A percentile compares a stretch with the other conserved stretches of the same genome.
Conservation (phyloP, 2,329 filamentous ascomycete genomes). For the Hysterium pulicare region DNA sequence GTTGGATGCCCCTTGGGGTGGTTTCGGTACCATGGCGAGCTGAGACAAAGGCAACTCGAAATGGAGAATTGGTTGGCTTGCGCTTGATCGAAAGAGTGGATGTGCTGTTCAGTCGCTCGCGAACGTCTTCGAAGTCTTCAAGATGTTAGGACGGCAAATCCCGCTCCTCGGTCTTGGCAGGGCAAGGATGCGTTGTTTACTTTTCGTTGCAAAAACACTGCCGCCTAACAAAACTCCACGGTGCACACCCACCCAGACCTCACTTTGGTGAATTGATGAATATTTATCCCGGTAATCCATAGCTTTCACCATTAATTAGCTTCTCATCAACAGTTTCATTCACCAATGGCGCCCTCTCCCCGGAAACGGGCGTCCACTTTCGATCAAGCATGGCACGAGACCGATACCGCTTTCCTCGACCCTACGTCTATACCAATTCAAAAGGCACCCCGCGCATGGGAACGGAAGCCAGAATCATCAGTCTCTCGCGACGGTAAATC, state of each 20-base stretch:
- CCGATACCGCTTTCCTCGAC: slow-evolving; percentile 40
- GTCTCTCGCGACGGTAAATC: slow-evolving; percentile 33
- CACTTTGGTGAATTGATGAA: not conserved
- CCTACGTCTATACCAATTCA: slow-evolving; percentile 40
- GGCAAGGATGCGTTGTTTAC: slow-evolving; percentile 2
- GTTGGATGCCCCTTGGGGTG: slow-evolving; percentile 19
- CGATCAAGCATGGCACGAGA: slow-evolving; percentile 39
- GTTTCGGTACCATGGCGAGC: slow-evolving; percentile 35
- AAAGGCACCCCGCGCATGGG: slow-evolving; percentile 48
- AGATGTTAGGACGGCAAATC: not conserved
- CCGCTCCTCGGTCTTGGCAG: slow-evolving; percentile 1
- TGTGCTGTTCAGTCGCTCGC: not conserved
- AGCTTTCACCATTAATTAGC: not conserved
- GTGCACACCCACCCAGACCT: not conserved
- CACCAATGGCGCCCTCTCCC: slow-evolving; percentile 27
- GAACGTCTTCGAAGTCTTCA: not conserved
- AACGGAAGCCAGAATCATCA: slow-evolving; percentile 44
- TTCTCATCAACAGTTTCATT: not conserved
- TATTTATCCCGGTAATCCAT: not conserved
- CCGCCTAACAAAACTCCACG: slow-evolving; percentile 1
- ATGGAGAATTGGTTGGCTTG: too few species aligned
- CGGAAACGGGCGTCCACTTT: slow-evolving; percentile 30
- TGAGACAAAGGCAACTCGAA: too few species aligned
- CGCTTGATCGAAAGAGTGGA: not conserved
- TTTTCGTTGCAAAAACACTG: slow-evolving; percentile 3